These are phyloP conservation scores for Schizophyllum commune DNA, from an alignment of 1,284 basidiomycete genomes.

Conservation along the genomic window DNA sequence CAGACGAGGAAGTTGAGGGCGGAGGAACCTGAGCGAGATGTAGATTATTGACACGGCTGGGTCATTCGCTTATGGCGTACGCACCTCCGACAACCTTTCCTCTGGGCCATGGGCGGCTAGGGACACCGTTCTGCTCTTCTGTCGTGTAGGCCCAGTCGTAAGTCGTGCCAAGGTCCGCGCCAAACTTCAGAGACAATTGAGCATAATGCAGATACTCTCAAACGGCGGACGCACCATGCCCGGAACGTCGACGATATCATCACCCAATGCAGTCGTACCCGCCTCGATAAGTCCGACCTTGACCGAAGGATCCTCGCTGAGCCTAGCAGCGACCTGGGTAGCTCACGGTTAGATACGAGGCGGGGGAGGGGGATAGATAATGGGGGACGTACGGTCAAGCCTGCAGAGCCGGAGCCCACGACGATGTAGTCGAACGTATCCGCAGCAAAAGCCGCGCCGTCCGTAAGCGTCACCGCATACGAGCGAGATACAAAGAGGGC, in stretches of 20 bases:
- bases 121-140: neutral
- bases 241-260: neutral
- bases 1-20: slow-evolving; percentile 5
- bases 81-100: neutral
- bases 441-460: neutral
- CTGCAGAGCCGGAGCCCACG: slow-evolving; percentile 1
- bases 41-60: neutral
- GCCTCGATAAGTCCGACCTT: slow-evolving; percentile 7
- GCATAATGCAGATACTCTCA: neutral
- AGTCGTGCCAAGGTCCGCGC: neutral
- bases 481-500: neutral
- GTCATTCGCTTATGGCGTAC: neutral
- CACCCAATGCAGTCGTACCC: neutral
- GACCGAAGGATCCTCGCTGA: neutral
- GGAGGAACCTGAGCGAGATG: neutral
- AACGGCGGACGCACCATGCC: neutral
- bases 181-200: neutral
- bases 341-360: neutral
- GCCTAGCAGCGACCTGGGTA: neutral
- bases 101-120: neutral
- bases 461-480: neutral
- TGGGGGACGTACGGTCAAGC: neutral
- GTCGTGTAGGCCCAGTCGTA: slow-evolving; percentile 7
- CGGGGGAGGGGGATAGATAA: neutral
- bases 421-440: slow-evolving; percentile 2